Conservation (phyloP, 805 yeast species). For the Wickerhamiella dianesei region DNA sequence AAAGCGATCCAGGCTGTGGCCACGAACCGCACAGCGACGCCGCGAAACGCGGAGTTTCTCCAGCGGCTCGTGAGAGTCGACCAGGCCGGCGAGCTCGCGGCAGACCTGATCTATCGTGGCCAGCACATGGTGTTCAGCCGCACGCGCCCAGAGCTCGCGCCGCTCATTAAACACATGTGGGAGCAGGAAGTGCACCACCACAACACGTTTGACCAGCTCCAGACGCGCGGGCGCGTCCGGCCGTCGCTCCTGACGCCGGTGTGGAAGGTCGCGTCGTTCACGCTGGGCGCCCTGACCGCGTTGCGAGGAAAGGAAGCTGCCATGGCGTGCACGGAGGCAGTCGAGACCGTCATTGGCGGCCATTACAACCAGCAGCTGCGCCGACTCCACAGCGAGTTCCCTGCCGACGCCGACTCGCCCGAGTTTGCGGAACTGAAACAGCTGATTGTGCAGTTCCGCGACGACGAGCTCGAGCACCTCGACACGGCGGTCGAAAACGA, state of each 20-base stretch:
- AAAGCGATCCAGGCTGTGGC: constrained; percentile 20
- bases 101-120: constrained; percentile 83
- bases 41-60: constrained; percentile 19
- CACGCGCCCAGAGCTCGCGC: constrained; percentile 61
- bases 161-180: constrained; percentile 90
- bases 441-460: constrained; percentile 65
- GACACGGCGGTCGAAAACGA: constrained; percentile 88
- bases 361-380: constrained; percentile 89
- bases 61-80: constrained; percentile 58
- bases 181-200: constrained; percentile 92
- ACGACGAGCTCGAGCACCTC: constrained; percentile 88
- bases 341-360: constrained; percentile 93
- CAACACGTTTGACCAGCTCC: constrained; percentile 66
- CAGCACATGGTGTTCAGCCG: constrained; percentile 65
- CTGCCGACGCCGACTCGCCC: constrained; percentile 38
- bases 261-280: constrained; percentile 85
- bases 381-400: constrained; percentile 53
- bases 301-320: constrained; percentile 86
- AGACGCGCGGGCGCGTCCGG: constrained; percentile 63
- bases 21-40: constrained; percentile 12
- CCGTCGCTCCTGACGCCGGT: constrained; percentile 85
- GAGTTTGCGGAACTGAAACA: constrained; percentile 48
- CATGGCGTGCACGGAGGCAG: constrained; percentile 99
- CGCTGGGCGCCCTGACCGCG: constrained; percentile 79
- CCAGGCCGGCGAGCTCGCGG: constrained; percentile 97